A percentile compares a stretch with the other conserved stretches of the same genome.
phyloP scores from a whole-genome alignment of 495 filamentous ascomycete species.

The Neurospora tetrasperma region DNA sequence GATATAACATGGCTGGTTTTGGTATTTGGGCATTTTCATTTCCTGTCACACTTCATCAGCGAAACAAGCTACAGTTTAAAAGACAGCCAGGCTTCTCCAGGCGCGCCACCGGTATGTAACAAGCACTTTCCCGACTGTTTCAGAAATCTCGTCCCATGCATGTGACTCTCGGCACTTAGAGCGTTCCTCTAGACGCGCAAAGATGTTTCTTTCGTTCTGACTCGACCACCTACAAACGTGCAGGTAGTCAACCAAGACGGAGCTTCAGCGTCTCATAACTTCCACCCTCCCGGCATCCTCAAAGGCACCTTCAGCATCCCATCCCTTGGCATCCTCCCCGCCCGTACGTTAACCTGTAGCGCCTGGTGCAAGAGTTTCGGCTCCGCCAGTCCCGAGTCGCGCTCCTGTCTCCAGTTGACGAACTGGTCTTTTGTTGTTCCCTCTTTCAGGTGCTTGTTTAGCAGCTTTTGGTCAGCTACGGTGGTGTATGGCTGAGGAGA shows the following conservation, averaged over 20 bases:
- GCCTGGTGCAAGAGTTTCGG: constrained; percentile 46
- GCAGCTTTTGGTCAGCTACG: constrained; percentile 37
- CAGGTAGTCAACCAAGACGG: background rate
- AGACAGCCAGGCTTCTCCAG: background rate
- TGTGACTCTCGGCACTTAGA: background rate
- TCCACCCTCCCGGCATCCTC: background rate
- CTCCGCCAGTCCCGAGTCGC: constrained; percentile 38
- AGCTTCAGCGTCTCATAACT: background rate
- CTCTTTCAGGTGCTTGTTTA: constrained; percentile 44
- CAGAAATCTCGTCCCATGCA: background rate
- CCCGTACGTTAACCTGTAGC: constrained; percentile 51
- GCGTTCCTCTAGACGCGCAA: background rate
- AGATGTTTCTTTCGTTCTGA: background rate
- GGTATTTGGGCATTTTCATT: background rate
- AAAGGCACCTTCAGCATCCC: constrained; percentile 37
- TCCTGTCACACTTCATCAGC: background rate
- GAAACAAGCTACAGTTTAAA: background rate
- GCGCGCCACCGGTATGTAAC: background rate
- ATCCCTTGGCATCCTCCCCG: constrained; percentile 37
- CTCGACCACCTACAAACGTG: background rate
- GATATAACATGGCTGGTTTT: background rate
- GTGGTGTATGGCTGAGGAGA: constrained; percentile 35
- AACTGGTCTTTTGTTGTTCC: constrained; percentile 37
- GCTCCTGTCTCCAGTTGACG: constrained; percentile 32
- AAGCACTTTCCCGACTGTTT: background rate